Evolutionary conservation across 352 stramenopile genomes (phyloP), one percentile per base, ranked within the genome.

Genomic region (Globisporangium cystogenes): DNA sequence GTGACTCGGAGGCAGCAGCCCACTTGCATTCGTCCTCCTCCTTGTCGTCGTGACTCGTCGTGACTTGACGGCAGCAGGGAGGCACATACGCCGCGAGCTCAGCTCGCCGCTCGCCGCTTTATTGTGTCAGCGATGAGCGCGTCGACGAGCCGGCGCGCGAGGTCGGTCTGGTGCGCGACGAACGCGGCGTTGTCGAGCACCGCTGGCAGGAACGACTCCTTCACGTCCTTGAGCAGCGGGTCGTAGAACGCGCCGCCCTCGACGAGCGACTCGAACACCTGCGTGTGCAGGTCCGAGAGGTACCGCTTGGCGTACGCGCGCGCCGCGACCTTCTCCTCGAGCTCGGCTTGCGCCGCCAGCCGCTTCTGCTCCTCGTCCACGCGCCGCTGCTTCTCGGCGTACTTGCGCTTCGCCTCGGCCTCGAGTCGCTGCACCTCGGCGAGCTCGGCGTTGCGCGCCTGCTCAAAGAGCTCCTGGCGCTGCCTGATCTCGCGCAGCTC

Each of bases 391-490:
- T 97, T 97, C 67, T 98, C 93, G n/a, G 86, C 72, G 47, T 86
- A 93, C 48, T 88, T 86, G 48, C 93, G 85, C 64, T 95, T 95
- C 36, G 88, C 88, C 62, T 98, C 90, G 18, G 88, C 90, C 61
- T 98, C 93, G 35, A 98, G 77, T 4, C 93, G 72, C 73, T 98
- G 93, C 24, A 98, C 90, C 62, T 98, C 90, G 5, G 86, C 87
- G 44, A 98, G 70, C 68, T 98, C 93, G 20, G 89, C 88, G 62
- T 98, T 96, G 40, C 93, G 81, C 23, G 87, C 67, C 43, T 95
- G 82, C 54, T 97, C 88, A 49, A 98, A 98, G 33, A 97, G 76
- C 37, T 96, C 69, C 65, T 98, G 92, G 36, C 93, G 90, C 53
- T 80, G 71, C 10, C 82, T 70, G 23, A 98, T 96, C 36, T 91